Evolutionary conservation across 768 basidiomycete species (phyloP).

Genomic region (Kwoniella dendrophila): DNA sequence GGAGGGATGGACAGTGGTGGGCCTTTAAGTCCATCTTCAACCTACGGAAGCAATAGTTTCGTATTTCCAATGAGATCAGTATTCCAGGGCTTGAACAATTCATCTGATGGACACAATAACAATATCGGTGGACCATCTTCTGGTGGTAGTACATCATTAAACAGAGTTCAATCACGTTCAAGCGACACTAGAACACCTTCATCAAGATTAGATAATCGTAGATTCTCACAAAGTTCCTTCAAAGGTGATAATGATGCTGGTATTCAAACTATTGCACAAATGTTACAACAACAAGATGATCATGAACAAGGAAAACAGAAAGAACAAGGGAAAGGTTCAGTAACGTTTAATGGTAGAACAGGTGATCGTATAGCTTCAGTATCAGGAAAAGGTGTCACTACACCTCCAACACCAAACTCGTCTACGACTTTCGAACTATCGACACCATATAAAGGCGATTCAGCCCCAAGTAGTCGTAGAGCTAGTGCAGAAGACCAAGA

Average conservation of each 20-base stretch:
- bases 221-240: neutral
- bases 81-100: slow-evolving; percentile 18
- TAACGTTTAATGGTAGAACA: slow-evolving; percentile 14
- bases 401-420: slow-evolving; percentile 5
- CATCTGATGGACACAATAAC: slow-evolving; percentile 6
- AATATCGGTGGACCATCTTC: neutral
- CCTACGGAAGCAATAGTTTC: slow-evolving; percentile 18
- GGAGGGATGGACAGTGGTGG: slow-evolving; percentile 5
- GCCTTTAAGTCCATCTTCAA: slow-evolving; percentile 19
- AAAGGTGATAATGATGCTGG: slow-evolving; percentile 16
- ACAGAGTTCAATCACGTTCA: neutral
- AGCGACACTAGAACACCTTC: neutral
- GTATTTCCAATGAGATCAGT: slow-evolving; percentile 36
- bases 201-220: neutral
- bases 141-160: slow-evolving; percentile 1
- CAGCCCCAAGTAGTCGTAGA: slow-evolving; percentile 12
- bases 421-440: neutral
- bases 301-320: neutral
- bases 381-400: neutral
- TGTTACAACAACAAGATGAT: slow-evolving; percentile 21
- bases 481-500: slow-evolving; percentile 20
- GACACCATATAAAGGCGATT: neutral
- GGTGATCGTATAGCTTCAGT: slow-evolving; percentile 1
- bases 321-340: neutral
- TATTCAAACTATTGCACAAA: slow-evolving; percentile 26